Evolutionary conservation across 1,284 basidiomycete species (phyloP), one percentile per base, ranked within the genome.

Genomic region (Ceratobasidium sp.): DNA sequence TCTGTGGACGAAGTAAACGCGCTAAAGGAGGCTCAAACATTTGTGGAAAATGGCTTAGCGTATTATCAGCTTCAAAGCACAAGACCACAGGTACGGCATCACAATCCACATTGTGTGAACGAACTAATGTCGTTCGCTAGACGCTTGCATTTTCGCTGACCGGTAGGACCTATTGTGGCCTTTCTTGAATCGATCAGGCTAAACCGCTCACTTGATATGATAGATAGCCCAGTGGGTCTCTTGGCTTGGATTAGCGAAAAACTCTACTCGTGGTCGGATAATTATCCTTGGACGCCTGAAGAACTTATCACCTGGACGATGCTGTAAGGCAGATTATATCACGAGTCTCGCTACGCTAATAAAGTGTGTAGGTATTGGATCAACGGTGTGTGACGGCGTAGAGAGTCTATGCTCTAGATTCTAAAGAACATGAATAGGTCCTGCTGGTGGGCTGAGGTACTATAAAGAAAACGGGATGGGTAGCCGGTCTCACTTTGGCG

Each of bases 191-290:
- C 11, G 24, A 2, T 9, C 2, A 19, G 6, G 4, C 1, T 59
- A 54, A 53, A 22, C 19, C 6, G 16, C 13, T 16, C 62, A 14
- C 34, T 2, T 34, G 34, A 34, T 8, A 34, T 8, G 34, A 8
- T 49, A 76, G 76, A 76, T 61, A 77, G 76, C 46, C 77, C 76
- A 22, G 66, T 69, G 2, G 77, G 75, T 11, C 66, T 78, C 5
- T 61, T 78, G 46, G 75, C 77, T 24, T 78, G 77, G 77, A 72
- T 78, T 48, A 65, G 75, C 7, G 76, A 78, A 65, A 78, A 78
- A 41, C 63, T 75, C 13, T 51, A 77, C 46, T 29, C 58, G 6
- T 77, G 77, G 75, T 69, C 76, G 43, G 77, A 77, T 56, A 51
- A 62, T 34, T 78, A 78, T 41, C 69, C 75, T 9, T 78, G 76